phyloP scores from a whole-genome alignment of 208 protist genomes.

The Wallacemonas sp. region DNA sequence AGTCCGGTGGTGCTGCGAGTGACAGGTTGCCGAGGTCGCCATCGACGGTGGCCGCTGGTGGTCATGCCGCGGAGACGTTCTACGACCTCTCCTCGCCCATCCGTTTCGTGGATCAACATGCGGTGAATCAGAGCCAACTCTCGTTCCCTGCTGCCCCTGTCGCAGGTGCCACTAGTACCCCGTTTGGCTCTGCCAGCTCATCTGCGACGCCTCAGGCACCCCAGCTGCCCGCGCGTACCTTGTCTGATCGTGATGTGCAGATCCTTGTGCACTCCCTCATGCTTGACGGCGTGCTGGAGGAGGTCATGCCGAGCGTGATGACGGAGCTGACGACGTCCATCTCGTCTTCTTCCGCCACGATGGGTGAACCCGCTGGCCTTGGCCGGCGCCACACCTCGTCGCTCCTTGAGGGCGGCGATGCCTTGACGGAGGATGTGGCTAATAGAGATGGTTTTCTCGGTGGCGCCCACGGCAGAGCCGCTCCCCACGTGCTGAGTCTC shows the following conservation, averaged over 20 bases:
- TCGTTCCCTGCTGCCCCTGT: neutral
- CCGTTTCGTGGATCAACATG: slow-evolving; percentile 7
- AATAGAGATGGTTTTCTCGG: neutral
- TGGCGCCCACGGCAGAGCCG: too few species aligned
- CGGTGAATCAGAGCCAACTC: slow-evolving; percentile 5
- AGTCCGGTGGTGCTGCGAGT: too few species aligned
- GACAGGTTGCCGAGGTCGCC: too few species aligned
- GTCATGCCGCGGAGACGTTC: neutral
- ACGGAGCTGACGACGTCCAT: neutral
- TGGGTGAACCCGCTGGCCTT: neutral
- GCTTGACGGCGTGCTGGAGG: slow-evolving; percentile 75
- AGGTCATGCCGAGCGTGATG: slow-evolving; percentile 18
- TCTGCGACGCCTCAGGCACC: neutral
- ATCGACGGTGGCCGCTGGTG: too few species aligned
- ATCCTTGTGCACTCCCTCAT: slow-evolving; percentile 64
- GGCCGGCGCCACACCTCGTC: too few species aligned
- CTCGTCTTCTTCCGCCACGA: neutral
- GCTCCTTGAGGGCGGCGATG: neutral
- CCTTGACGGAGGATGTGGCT: neutral
- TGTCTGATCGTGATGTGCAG: slow-evolving; percentile 51
- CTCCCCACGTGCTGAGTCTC: neutral
- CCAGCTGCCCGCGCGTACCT: slow-evolving; percentile 6
- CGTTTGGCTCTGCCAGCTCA: neutral
- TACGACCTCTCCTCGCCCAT: slow-evolving; percentile 14
- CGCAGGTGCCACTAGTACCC: neutral